Conservation (phyloP, 352 stramenopile genomes). For the Globisporangium nodosum region DNA sequence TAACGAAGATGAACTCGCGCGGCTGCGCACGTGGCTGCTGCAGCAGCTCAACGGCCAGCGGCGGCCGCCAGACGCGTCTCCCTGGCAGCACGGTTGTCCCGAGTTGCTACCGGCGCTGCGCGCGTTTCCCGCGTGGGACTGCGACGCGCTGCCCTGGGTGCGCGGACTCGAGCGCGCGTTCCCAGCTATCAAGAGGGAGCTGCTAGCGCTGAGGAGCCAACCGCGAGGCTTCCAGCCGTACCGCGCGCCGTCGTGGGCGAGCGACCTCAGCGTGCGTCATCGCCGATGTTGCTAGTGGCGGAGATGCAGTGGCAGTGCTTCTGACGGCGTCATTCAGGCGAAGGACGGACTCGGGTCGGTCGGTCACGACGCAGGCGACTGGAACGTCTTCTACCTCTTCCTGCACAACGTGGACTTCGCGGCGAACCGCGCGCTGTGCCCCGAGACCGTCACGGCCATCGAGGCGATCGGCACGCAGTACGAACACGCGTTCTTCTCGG, state of each 20-base stretch:
- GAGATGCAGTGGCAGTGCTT: not conserved
- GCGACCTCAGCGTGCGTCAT: slow-evolving; percentile 32
- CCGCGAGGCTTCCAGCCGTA: slow-evolving; percentile 67
- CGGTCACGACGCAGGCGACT: slow-evolving; percentile 76
- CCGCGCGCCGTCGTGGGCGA: slow-evolving; percentile 64
- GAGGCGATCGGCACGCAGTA: slow-evolving; percentile 61
- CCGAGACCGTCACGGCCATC: slow-evolving; percentile 49
- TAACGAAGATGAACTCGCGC: slow-evolving; percentile 20
- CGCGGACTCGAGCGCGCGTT: slow-evolving; percentile 42
- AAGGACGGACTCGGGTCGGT: slow-evolving; percentile 68
- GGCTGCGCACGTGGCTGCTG: slow-evolving; percentile 61
- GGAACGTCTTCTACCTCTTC: slow-evolving; percentile 88
- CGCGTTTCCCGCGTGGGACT: slow-evolving; percentile 47
- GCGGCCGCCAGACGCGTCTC: slow-evolving; percentile 17
- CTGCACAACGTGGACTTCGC: slow-evolving; percentile 84
- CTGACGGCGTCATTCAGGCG: slow-evolving; percentile 20
- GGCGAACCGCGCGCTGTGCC: slow-evolving; percentile 61
- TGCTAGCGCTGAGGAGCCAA: slow-evolving; percentile 38
- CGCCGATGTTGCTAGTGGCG: not conserved
- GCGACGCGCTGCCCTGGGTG: slow-evolving; percentile 37
- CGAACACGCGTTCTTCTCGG: slow-evolving; percentile 86
- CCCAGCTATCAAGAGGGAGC: slow-evolving; percentile 49
- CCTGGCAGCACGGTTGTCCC: slow-evolving; percentile 65
- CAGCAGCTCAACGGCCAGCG: slow-evolving; percentile 58
- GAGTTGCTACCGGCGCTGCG: slow-evolving; percentile 50